Evolutionary conservation across 345 rosid genomes (phyloP).

Genomic region (Viola odorata): DNA sequence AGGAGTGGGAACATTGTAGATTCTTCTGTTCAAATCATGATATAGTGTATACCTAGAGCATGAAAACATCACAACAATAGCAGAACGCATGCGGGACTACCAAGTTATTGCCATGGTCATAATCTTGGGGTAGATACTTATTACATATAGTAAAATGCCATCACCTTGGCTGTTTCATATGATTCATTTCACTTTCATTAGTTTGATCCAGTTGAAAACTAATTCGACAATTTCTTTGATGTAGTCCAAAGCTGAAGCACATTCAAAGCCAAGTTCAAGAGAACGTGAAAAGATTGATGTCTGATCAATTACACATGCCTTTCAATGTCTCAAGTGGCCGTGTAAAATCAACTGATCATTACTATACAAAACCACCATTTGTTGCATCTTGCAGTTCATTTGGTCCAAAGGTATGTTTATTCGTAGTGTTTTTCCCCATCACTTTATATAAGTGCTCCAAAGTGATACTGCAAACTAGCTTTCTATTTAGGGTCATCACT

Average conservation of each 20-base stretch:
- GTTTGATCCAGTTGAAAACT: too few species aligned
- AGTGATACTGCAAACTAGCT: background rate
- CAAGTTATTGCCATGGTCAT: constrained; percentile 81
- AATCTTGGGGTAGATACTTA: constrained; percentile 54
- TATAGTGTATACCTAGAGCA: constrained; percentile 46
- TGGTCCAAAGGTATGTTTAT: constrained; percentile 61
- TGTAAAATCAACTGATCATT: constrained; percentile 22
- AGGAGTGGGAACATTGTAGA: background rate
- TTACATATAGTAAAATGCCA: background rate
- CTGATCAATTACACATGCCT: constrained; percentile 52
- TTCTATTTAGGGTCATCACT: too few species aligned
- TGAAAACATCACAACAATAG: constrained; percentile 38
- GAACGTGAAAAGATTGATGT: constrained; percentile 72
- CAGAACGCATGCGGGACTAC: constrained; percentile 66
- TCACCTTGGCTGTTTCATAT: background rate
- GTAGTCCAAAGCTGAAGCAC: constrained; percentile 61
- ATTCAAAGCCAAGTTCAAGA: constrained; percentile 67
- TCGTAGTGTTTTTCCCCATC: background rate
- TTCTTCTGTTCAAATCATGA: background rate
- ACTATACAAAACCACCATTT: constrained; percentile 44
- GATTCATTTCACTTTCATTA: too few species aligned
- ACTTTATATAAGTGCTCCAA: background rate
- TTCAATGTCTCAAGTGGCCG: constrained; percentile 25
- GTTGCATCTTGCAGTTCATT: constrained; percentile 78
- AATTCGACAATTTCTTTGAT: constrained; percentile 7